Evolutionary conservation across 1,284 basidiomycete species (phyloP), one percentile per base, ranked within the genome.

Genomic region (Moniliophthora roreri): DNA sequence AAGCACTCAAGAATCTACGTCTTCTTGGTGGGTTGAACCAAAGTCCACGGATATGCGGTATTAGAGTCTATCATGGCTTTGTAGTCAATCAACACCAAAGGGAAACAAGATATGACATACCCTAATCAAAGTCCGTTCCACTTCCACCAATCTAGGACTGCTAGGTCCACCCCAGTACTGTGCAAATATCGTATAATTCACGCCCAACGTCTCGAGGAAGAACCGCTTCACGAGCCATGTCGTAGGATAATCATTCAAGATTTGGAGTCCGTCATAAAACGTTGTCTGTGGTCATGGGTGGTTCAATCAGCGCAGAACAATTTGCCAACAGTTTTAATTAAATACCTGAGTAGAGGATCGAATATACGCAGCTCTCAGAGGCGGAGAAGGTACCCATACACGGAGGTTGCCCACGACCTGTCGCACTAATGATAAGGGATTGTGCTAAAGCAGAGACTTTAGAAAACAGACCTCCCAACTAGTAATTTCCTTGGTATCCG

Each of bases 1-100:
- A 75, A 58, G 85, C 87, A 70, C 82, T 78, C 18, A 86, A 72
- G 60, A 80, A 77, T 49, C 89, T 74, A 44, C 89, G 75, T 52
- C 84, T 76, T 50, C 89, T 75, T 1, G 86, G 77, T 9, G 82
- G 83, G 60, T 91, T 92, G 54, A 75, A 76, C 80, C 84, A 90
- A 35, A 78, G 70, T 0, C 79, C 79, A 63, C 78, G 77, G 49
- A 85, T 69, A 56, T 86, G 79, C 4, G 77, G 75, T 1, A 79
- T 72, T 16, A 87, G 65, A 32, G 85, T 70, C 88, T 91, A 55
- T 23, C 16, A 60, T 26, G 18, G 15, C 9, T 11, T 21, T 53
- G 16, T 36, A 21, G n/a, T 34, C 35, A 10, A 32, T 18, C 48
- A 11, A 46, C 21, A 4, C 11, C 20, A 34, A 21, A 20, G 40